Evolutionary conservation across 768 basidiomycete species (phyloP).

Genomic region (Podaxis sp.): DNA sequence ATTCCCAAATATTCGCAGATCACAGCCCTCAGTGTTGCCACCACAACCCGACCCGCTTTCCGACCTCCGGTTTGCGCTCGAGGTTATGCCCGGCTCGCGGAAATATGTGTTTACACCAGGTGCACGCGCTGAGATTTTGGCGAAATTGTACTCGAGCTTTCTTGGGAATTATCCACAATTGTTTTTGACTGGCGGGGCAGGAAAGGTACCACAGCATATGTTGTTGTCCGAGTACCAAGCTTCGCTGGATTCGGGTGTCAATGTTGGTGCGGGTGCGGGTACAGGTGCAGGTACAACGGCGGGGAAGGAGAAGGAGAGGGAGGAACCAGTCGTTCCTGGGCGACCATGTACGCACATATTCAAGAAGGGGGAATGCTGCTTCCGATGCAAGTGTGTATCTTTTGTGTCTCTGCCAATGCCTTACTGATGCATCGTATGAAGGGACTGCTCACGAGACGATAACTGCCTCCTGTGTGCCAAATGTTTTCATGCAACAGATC

Average conservation of each 20-base stretch:
- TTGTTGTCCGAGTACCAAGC: conserved; percentile 73
- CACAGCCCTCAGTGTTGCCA: conserved; percentile 8
- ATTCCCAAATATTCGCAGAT: conserved; percentile 15
- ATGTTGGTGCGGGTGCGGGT: conserved; percentile 17
- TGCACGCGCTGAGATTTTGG: conserved; percentile 76
- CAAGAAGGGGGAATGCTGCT: conserved; percentile 89
- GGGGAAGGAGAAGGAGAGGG: conserved; percentile 59
- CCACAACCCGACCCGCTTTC: conserved; percentile 36
- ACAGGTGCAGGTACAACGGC: too few species aligned
- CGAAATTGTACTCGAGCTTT: conserved; percentile 78
- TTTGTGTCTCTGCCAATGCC: not conserved
- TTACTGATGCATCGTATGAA: conserved; percentile 28
- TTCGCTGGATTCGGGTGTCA: conserved; percentile 36
- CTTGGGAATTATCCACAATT: conserved; percentile 75
- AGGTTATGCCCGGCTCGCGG: conserved; percentile 77
- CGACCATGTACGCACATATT: conserved; percentile 84
- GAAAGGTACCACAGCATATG: conserved; percentile 59
- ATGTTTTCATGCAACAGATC: conserved; percentile 87
- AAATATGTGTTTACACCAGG: conserved; percentile 76
- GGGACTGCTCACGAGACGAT: conserved; percentile 90
- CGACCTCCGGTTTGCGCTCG: conserved; percentile 72
- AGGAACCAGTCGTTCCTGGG: conserved; percentile 62
- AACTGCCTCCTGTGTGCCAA: conserved; percentile 87
- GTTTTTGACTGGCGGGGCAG: conserved; percentile 68
- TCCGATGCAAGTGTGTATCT: conserved; percentile 83